Base-by-base conservation (phyloP, 2,329 filamentous ascomycete species). In the Hypomyces rosellus region DNA sequence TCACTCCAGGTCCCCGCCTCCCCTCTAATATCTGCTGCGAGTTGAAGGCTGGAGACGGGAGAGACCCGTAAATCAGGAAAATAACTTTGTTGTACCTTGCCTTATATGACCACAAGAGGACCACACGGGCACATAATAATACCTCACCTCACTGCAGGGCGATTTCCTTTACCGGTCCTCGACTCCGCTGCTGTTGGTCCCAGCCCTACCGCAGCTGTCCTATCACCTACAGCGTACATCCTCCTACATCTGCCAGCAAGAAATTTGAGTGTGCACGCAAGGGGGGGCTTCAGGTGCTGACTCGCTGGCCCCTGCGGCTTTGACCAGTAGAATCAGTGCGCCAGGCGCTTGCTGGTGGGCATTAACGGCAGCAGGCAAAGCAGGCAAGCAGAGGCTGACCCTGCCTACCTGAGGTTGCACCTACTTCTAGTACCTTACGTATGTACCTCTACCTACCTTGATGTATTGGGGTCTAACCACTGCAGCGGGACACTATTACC, bases 251-350 rank as follows among this genome's bases (percentile, higher is more conserved):
- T n/a, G 14, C 14, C 15, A 44, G 41, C 41, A 33, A 30, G 25
- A 44, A 14, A 22, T 22, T 16, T n/a, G 20, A 42, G 42, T n/a
- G 42, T n/a, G 42, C 22, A 33, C 5, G 14, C 42, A 45, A 45
- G 38, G 37, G 38, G 38, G 34, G 22, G 34, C 22, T 53, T 30
- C 51, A 50, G 51, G 48, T 43, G 62, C 63, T 62, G 63, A 65
- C 62, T 65, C 63, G 61, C 53, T 59, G 55, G 54, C 49, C 51
- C 43, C 51, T 45, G 47, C 47, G 44, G 36, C 46, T 40, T 50
- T 55, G 56, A 57, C 65, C 65, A 66, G 63, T 68, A 61, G 54
- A 58, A 67, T 61, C 58, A 59, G 59, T 55, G 61, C 57, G 59
- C 57, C 61, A 65, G 61, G 63, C 65, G 65, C 65, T 68, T 66